Evolutionary conservation across 371 early-diverging fungal genomes (phyloP), one percentile per base, ranked within the genome.

Genomic region (Vittaforma corneae): DNA sequence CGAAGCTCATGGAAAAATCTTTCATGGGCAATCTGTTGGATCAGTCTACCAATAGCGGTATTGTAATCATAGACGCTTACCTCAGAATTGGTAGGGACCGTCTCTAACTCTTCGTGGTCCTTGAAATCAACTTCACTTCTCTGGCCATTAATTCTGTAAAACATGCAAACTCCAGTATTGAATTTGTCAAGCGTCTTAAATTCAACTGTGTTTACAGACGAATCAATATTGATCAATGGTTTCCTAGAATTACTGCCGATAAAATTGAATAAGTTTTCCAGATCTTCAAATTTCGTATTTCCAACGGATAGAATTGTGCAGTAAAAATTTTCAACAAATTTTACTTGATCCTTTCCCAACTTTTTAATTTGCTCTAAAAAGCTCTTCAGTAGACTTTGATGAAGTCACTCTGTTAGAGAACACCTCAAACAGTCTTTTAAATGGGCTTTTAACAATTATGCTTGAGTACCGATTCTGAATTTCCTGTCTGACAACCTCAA

Each of bases 1-100:
- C 77, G 54, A 14, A 77, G 35, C 32, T 71, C 53, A 58, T 77
- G 68, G 58, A 77, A 77, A 62, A 77, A 77, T 46, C 30, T 65
- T 30, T 71, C 74, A 20, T 24, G 37, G 29, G 42, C 52, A n/a
- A 52, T 28, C 18, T 55, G 64, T 1, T 44, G 34, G 14, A 57
- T 37, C 33, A 66, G 26, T 18, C 48, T 34, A 3, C 30, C 4
- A 9, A 66, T 26, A 16, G 67, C 67, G 16, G 35, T 33, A 32
- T 32, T 50, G 9, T 11, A 40, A 11, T 40, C 11, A 9, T 11
- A 40, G 40, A n/a, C 9, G n/a, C n/a, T 40, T 11, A 11, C 55
- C 55, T 55, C n/a, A 55, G 24, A 6, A 26, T 9, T 44, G 55
- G 42, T 33, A n/a, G 40, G 11, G 9, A n/a, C 9, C 24, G 6